These are phyloP conservation scores for Quercus wislizeni DNA, from an alignment of 306 rosid genomes.

Conservation along the genomic window DNA sequence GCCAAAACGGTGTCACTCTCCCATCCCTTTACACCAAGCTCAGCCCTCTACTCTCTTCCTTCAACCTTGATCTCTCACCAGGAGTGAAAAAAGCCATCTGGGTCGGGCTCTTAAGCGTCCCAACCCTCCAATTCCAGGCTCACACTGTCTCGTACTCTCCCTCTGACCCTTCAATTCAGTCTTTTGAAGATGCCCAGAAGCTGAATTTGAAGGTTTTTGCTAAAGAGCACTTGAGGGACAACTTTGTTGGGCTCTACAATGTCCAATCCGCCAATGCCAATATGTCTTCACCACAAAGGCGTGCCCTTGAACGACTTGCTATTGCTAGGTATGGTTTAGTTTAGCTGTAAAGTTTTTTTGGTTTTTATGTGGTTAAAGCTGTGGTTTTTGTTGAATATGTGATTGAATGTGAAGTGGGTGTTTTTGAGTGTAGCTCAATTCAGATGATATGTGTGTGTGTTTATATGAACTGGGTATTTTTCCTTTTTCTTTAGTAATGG, in stretches of 20 bases:
- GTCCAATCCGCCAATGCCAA: slow-evolving; percentile 40
- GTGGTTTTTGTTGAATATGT: neutral
- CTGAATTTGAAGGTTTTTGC: slow-evolving; percentile 51
- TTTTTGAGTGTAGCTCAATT: too few relatives aligned
- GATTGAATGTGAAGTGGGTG: too few relatives aligned
- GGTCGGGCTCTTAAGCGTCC: slow-evolving; percentile 58
- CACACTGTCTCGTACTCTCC: slow-evolving; percentile 7
- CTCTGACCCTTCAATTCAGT: slow-evolving; percentile 38
- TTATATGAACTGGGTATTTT: too few relatives aligned
- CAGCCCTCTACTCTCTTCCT: slow-evolving; percentile 30
- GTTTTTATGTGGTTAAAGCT: neutral
- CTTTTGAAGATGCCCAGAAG: slow-evolving; percentile 47
- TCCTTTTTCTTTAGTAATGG: too few relatives aligned
- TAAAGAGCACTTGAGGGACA: slow-evolving; percentile 42
- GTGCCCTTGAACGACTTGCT: slow-evolving; percentile 66
- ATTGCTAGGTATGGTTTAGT: slow-evolving; percentile 42
- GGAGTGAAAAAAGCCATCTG: slow-evolving; percentile 54
- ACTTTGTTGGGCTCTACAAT: slow-evolving; percentile 75
- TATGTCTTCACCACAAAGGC: slow-evolving; percentile 43
- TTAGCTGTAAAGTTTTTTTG: neutral
- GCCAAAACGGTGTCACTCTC: slow-evolving; percentile 34
- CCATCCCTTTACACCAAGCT: slow-evolving; percentile 40
- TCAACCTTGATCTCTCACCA: slow-evolving; percentile 42
- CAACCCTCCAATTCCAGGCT: slow-evolving; percentile 54
- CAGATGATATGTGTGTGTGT: too few relatives aligned